Evolutionary conservation across 129 eudicot species (phyloP), one percentile per base, ranked within the genome.

Genomic region (Gnaphalium uliginosum): DNA sequence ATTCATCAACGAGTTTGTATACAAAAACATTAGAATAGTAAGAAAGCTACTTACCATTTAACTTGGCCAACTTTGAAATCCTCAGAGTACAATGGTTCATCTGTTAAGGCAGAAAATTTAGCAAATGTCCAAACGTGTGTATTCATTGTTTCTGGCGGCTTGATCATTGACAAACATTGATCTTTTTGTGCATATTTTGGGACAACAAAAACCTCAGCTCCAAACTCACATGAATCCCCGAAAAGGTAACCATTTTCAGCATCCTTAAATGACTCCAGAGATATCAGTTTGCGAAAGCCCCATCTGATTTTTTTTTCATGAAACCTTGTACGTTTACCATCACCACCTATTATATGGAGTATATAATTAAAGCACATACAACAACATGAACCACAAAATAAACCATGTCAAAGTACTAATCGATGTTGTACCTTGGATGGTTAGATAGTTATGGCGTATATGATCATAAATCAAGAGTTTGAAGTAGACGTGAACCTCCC

Each of bases 121-220:
- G 77, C 5, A 62, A 81, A 39, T 6, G 69, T 76, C 85, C 85
- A 76, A 39, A 30, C 2, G 32, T 81, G 73, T 11, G 56, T 62
- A 58, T 80, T 80, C 61, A 70, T 39, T 7, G 62, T 69, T 25
- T 41, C 14, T 2, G 81, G 81, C 21, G 72, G 73, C 77, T 81
- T 81, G 41, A 76, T 59, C 73, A 81, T 76, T 21, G 85, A 81
- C 29, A 81, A 37, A 62, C 69, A 76, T 3, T 81, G 68, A 70
- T 76, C 81, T 51, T 70, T 81, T 54, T 76, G 81, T 23, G 76
- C 48, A n/a, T 69, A 76, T 62, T 81, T 81, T 21, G 79, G 83
- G 68, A 76, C 73, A 37, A 81, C 85, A 62, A 75, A 81, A 30
- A 81, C 81, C 81, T 81, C 81, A 2, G 84, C 84, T 69, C 84